phyloP scores from a whole-genome alignment of 2,329 filamentous ascomycete species.

The Colletotrichum sublineola region DNA sequence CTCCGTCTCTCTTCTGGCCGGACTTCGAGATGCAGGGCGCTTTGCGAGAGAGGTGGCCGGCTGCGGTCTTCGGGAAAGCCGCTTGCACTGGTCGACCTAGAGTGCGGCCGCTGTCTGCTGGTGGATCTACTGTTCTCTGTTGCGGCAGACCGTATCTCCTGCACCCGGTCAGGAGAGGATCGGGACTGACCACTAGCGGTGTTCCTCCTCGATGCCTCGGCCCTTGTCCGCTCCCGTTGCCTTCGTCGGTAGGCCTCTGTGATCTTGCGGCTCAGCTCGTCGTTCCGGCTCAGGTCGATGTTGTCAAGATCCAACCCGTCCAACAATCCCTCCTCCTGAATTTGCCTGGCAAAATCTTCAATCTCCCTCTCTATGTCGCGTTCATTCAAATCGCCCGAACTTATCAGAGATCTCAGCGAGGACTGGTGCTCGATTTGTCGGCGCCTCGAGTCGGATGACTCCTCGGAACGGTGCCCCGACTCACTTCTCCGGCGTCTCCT shows the following conservation, averaged over 20 bases:
- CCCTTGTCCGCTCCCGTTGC: constrained; percentile 66
- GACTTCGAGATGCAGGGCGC: constrained; percentile 62
- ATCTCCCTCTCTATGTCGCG: constrained; percentile 89
- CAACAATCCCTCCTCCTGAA: constrained; percentile 86
- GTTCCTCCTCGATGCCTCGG: constrained; percentile 53
- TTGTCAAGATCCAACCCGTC: constrained; percentile 92
- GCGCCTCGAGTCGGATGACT: constrained; percentile 55
- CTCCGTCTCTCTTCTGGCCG: constrained; percentile 60
- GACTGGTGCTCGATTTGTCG: constrained; percentile 89
- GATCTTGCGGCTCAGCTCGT: constrained; percentile 91
- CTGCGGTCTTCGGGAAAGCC: constrained; percentile 61
- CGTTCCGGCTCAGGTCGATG: constrained; percentile 85
- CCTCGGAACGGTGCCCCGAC: constrained; percentile 56
- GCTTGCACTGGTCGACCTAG: constrained; percentile 61
- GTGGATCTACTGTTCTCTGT: constrained; percentile 47
- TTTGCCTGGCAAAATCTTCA: constrained; percentile 89
- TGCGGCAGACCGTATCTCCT: constrained; percentile 32
- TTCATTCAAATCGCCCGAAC: constrained; percentile 81
- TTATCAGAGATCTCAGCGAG: constrained; percentile 86
- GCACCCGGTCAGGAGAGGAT: constrained; percentile 45
- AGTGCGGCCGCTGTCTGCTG: constrained; percentile 54
- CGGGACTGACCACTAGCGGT: constrained; percentile 57
- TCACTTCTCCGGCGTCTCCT: constrained; percentile 59
- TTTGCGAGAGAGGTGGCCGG: constrained; percentile 63
- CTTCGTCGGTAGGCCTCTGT: constrained; percentile 87